Conservation (phyloP, 202 grass and related monocot genomes). For the Schoenoplectus tabernaemontani region DNA sequence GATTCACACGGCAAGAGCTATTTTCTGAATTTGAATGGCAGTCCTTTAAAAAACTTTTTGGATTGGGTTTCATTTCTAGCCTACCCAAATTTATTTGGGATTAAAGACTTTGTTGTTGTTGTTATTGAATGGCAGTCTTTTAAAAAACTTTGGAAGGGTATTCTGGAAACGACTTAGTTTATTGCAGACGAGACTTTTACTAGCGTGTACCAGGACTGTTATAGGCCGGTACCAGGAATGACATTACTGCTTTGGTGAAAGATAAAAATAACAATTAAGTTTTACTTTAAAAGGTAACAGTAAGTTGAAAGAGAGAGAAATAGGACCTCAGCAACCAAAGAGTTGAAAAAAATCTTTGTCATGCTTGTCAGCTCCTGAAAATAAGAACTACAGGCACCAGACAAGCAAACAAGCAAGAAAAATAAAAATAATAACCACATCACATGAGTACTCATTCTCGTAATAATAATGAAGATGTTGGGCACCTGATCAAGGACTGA, state of each 20-base stretch:
- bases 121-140: too few species aligned
- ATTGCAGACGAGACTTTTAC: background rate
- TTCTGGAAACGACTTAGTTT: background rate
- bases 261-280: background rate
- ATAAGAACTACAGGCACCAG: background rate
- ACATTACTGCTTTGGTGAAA: background rate
- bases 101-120: too few species aligned
- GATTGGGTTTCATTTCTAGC: too few species aligned
- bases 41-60: background rate
- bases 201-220: too few species aligned
- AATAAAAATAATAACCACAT: background rate
- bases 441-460: background rate
- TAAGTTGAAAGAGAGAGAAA: background rate
- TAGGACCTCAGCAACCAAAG: background rate
- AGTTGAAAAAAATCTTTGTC: background rate
- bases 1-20: background rate
- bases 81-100: too few species aligned
- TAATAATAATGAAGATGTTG: background rate
- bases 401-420: background rate
- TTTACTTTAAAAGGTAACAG: background rate
- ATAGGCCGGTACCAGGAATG: background rate
- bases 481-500: background rate
- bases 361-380: background rate
- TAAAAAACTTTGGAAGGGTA: background rate
- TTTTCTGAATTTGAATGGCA: background rate